Evolutionary conservation across 2,329 filamentous ascomycete species (phyloP), one percentile per base, ranked within the genome.

Genomic region (Zymoseptoria passerinii): DNA sequence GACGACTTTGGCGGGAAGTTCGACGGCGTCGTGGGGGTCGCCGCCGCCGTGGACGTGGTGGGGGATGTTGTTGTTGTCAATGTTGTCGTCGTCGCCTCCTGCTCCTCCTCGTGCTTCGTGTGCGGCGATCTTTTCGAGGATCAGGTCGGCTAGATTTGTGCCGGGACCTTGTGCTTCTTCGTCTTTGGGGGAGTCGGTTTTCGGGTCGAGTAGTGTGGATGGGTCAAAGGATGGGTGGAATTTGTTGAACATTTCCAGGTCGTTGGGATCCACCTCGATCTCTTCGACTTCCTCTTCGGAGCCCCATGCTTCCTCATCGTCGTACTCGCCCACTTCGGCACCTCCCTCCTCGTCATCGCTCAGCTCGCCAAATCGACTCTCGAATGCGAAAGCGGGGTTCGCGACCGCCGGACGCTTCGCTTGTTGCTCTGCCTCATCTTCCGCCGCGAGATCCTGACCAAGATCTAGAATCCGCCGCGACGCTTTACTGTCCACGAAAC

Each of bases 91-190:
- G 23, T 81, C 77, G 29, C 79, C 35, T 7, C 13, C 80, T 59
- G 77, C 74, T 55, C 81, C 75, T 23, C 75, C 72, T 50, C 77
- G 67, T 3, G 89, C 88, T 77, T 99, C 94, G 68, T 95, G 89
- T 59, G 89, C 87, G 4, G 91, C 90, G 70, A 99, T 99, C 76
- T 95, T 96, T 70, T 92, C 86, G 59, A 99, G 77, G 64, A 99
- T 99, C 63, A 99, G 78, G 69, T 96, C 92, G 16, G 94, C 91
- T 58, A 99, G 79, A 72, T 97, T 96, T 62, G 88, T 90, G 54
- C 75, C 75, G 10, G 72, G 72, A 9, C 73, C 75, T 62, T 68
- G 59, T 49, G 59, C 69, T 65, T 61, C 69, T 65, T 61, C 71
- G 18, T 72, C 70, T 16, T 70, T 69, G 13, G 66, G 68, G 56